These are phyloP conservation scores for Nakazawaea holstii DNA, from an alignment of 805 yeast species.

Conservation along the genomic window DNA sequence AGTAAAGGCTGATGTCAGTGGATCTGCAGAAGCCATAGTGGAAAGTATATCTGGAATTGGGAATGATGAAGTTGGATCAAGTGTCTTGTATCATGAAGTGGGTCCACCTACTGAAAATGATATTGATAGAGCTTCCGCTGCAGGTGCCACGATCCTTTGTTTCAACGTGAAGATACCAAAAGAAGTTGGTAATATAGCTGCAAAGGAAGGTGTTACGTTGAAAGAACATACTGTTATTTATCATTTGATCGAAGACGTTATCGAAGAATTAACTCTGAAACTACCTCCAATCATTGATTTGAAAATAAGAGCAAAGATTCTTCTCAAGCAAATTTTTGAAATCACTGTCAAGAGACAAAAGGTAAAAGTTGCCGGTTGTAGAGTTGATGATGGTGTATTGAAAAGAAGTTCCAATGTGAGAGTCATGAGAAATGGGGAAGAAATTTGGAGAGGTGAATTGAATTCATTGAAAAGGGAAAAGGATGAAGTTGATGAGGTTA, in stretches of 20 bases:
- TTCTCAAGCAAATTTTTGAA: slow-evolving; percentile 65
- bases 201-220: slow-evolving; percentile 48
- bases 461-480: slow-evolving; percentile 76
- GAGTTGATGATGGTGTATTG: slow-evolving; percentile 64
- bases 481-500: slow-evolving; percentile 70
- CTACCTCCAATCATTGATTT: slow-evolving; percentile 64
- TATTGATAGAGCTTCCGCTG: slow-evolving; percentile 58
- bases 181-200: slow-evolving; percentile 55
- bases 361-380: slow-evolving; percentile 80
- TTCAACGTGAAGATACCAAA: slow-evolving; percentile 72
- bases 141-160: slow-evolving; percentile 70
- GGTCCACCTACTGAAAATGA: slow-evolving; percentile 72
- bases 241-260: slow-evolving; percentile 80
- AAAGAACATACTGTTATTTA: slow-evolving; percentile 76
- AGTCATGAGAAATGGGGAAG: slow-evolving; percentile 26
- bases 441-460: slow-evolving; percentile 36
- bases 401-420: slow-evolving; percentile 44
- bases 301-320: slow-evolving; percentile 61
- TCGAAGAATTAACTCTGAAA: slow-evolving; percentile 51
- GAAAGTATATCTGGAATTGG: slow-evolving; percentile 83
- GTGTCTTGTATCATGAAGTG: slow-evolving; percentile 69
- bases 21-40: slow-evolving; percentile 88
- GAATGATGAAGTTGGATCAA: slow-evolving; percentile 72
- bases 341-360: slow-evolving; percentile 56
- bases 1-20: slow-evolving; percentile 87